Base-by-base conservation (phyloP, 768 basidiomycete species). In the Rossbeevera mucosa region DNA sequence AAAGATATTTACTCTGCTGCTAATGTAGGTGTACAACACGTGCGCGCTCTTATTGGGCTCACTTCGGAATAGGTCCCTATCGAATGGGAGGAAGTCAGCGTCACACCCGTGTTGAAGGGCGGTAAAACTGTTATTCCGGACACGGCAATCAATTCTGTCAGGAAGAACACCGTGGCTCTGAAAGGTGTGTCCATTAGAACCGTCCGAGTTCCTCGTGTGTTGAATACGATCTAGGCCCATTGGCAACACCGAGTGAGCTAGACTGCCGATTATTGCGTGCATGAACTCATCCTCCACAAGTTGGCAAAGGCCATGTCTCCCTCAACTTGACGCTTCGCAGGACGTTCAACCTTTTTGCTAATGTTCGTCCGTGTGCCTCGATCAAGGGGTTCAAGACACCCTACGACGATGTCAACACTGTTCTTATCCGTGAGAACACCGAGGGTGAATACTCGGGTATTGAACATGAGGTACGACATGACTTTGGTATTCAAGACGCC, bases 391-490 rank as follows among this genome's bases (percentile, higher is more conserved):
- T 86, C 80, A 96, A 96, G 77, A 99, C 96, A 0, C 89, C 95
- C 2, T 98, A 99, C 65, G 94, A 98, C 69, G 88, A 97, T 64
- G 96, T 99, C 59, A 89, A 99, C 77, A 94, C 92, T 22, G 94
- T 97, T 48, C 77, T 99, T 60, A 99, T 99, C 69, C 92, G 96
- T 66, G 96, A 99, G 76, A 99, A 99, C 72, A 99, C 96, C 8
- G 96, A 99, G 73, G 96, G 96, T 70, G 96, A 99, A 71, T 99
- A 99, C 74, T 97, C 94, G 54, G 96, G 96, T 61, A 98, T 99
- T 61, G 96, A 99, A 72, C 96, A 99, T 71, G 94, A 98, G 83
- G 94, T 93, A 54, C 11, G 73, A 7, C 50, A 29, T n/a, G n/a
- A n/a, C n/a, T 50, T 42, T 50, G 28, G 36, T 43, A 46, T 36